Base-by-base conservation (phyloP, 805 yeast genomes). In the Kuraishia piskuri region DNA sequence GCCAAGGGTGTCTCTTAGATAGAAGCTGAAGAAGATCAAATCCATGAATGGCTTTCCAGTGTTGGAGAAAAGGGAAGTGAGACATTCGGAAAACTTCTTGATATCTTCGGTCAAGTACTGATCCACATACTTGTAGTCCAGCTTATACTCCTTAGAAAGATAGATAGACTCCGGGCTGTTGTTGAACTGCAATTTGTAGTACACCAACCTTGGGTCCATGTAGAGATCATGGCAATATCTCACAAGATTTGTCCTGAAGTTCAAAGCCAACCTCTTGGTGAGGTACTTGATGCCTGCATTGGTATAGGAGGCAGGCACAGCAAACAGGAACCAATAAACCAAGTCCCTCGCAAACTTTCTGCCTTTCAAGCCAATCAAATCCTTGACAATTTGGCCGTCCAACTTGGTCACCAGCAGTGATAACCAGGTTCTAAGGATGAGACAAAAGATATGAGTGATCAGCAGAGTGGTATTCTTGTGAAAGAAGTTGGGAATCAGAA, bases 41-140 rank as follows among this genome's bases (percentile, higher is more conserved):
- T 91, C 98, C 55, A 90, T 86, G 50, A 87, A 78, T 24, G 98
- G 98, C 68, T 91, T 91, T 48, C 97, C 97, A 70, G 91, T 80
- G 62, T 84, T 86, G 12, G 96, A 87, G 65, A 90, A 90, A 50
- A 91, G 77, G 0, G 91, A 82, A 48, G 96, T 86, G 24, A 90
- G 80, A 0, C 95, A 82, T 61, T 83, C 88, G 63, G 90, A 81
- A 68, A 91, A 91, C 63, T 83, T 80, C 23, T 86, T 77, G 40
- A 91, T 79, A 68, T 91, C 98, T 54, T 87, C 86, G 1, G 97
- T 86, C 55, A 91, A 85, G 60, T 86, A 90, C 67, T 86, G 91
- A 61, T 90, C 97, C 54, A 89, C 86, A 58, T 89, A 89, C 57
- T 84, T 81, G 54, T 71, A 53, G 59, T 73, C 59, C 68, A 53